Evolutionary conservation across 1,284 basidiomycete species (phyloP), one percentile per base, ranked within the genome.

Genomic region (Ceratorhiza oryzae-sativae): DNA sequence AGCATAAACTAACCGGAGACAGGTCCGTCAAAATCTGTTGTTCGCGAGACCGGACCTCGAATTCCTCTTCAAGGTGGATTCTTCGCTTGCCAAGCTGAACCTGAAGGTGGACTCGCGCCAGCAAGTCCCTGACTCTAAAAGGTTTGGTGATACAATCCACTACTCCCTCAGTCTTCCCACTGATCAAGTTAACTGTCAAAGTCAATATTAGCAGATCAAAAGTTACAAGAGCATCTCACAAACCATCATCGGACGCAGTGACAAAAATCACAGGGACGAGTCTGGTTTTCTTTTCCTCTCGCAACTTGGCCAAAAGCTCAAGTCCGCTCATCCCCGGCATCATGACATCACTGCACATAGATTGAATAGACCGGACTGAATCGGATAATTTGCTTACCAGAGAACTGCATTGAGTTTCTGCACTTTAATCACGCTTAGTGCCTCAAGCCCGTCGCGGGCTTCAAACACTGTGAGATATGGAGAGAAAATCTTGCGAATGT

Each of bases 61-160:
- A 81, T 3, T 77, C 80, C 76, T 25, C 79, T 78, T 78, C 77
- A 15, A 79, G 71, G 51, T 79, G 76, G 20, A 73, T 70, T 61
- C 75, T 74, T 1, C 77, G 75, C 39, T 78, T 79, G 12, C 78
- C 78, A 12, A 79, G 61, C 34, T 78, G 77, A 71, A 77, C 73
- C 61, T 78, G 78, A 10, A 79, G 72, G 71, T 78, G 77, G 20
- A 76, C 76, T 5, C 83, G 77, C 5, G 82, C 83, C n/a, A 84
- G 75, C 30, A 84, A 75, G 72, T 84, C 82, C 30, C 79, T 75
- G 0, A 75, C 73, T 61, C 75, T 73, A 71, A 79, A 79, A 4
- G 79, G 79, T 71, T 79, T 79, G 45, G 73, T 74, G 46, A 79
- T 76, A 58, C 78, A 70, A 27, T 79, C 80, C 71, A 83, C 82